phyloP scores from a whole-genome alignment of 73 alveolate species.

The Blepharisma stoltei region DNA sequence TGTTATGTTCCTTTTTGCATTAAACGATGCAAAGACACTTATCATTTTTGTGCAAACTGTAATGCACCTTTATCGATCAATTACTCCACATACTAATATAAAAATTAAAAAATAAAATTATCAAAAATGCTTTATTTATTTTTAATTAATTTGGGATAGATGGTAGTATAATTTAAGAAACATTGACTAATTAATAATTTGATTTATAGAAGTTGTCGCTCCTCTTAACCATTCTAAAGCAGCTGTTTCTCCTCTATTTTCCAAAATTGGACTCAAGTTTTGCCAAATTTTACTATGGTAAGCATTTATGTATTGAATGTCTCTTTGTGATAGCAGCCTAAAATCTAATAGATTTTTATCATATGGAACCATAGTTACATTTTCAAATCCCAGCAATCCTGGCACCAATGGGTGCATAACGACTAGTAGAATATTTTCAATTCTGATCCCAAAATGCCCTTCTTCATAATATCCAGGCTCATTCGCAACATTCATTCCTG shows the following conservation, averaged over 20 bases:
- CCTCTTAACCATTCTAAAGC: too few species aligned
- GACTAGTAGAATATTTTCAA: conserved; percentile 80
- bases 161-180: too few species aligned
- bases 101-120: too few species aligned
- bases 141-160: too few species aligned
- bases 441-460: conserved; percentile 90
- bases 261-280: conserved; percentile 23
- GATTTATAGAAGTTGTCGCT: neutral
- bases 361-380: conserved; percentile 82
- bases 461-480: conserved; percentile 94
- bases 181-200: neutral
- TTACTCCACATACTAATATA: too few species aligned
- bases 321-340: conserved; percentile 55
- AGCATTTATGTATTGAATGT: conserved; percentile 67
- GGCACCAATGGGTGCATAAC: conserved; percentile 40
- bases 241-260: too few species aligned
- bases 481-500: conserved; percentile 34
- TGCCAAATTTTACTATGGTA: conserved; percentile 63
- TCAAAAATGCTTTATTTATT: too few species aligned
- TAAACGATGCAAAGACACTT: too few species aligned
- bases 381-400: conserved; percentile 67
- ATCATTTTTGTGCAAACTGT: too few species aligned
- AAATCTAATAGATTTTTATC: conserved; percentile 82
- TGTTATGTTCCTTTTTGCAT: too few species aligned
- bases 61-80: too few species aligned